These are phyloP conservation scores for Fallopia convolvulus DNA, from an alignment of 148 eudicot genomes.

Conservation along the genomic window DNA sequence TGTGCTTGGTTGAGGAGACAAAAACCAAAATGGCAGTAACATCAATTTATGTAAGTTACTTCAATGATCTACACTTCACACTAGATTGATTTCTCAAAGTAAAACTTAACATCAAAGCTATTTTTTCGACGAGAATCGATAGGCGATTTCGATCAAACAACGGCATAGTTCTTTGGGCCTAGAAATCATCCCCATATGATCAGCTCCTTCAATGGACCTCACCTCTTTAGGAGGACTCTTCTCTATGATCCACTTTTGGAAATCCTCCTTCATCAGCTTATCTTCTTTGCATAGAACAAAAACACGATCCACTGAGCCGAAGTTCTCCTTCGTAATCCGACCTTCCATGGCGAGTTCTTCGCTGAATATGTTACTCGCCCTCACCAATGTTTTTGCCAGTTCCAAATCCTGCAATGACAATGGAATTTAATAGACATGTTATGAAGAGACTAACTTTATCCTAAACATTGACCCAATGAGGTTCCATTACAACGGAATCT, in stretches of 20 bases:
- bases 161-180: conserved; percentile 15
- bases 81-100: background rate
- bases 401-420: conserved; percentile 14
- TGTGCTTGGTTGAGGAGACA: background rate
- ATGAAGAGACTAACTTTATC: background rate
- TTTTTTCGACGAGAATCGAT: background rate
- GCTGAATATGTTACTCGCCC: conserved; percentile 16
- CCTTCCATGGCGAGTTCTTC: conserved; percentile 13
- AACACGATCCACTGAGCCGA: conserved; percentile 8
- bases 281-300: conserved; percentile 9
- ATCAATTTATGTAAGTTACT: background rate
- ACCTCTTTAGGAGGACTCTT: conserved; percentile 11
- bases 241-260: conserved; percentile 10
- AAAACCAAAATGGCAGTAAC: background rate
- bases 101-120: background rate
- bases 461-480: too few relatives aligned
- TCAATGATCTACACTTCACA: background rate
- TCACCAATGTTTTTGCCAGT: conserved; percentile 16
- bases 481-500: too few relatives aligned
- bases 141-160: conserved; percentile 1
- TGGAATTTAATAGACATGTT: background rate
- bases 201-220: conserved; percentile 18
- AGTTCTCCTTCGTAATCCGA: conserved; percentile 14
- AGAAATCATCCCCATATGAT: conserved; percentile 22
- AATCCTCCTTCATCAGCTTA: conserved; percentile 10